Conservation (phyloP, 177 flowering plant genomes). For the Vitis hybrid region DNA sequence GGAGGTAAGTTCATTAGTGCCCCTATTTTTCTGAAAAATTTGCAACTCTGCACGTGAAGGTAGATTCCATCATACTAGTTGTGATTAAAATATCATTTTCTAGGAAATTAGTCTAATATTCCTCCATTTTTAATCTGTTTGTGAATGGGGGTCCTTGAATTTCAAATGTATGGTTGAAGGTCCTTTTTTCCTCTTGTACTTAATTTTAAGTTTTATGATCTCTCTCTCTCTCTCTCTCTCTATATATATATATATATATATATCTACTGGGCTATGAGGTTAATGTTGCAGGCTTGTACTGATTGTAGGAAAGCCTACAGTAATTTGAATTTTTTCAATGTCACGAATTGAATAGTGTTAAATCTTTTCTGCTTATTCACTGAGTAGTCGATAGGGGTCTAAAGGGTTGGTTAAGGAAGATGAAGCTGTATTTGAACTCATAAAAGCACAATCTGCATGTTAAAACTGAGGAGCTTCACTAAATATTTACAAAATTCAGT, state of each 20-base stretch:
- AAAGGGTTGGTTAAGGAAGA: too few relatives aligned
- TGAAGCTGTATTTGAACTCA: too few relatives aligned
- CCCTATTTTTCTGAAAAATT: background rate
- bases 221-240: background rate
- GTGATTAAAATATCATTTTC: background rate
- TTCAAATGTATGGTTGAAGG: background rate
- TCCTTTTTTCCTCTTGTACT: background rate
- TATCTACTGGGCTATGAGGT: background rate
- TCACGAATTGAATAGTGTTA: too few relatives aligned
- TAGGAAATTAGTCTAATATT: background rate
- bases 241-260: background rate
- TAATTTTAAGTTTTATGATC: background rate
- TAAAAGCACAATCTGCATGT: too few relatives aligned
- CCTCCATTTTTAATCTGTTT: background rate
- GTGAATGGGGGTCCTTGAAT: background rate
- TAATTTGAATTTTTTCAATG: background rate
- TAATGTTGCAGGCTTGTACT: background rate
- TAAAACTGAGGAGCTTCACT: too few relatives aligned
- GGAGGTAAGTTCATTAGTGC: constrained; percentile 32
- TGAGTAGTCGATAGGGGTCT: too few relatives aligned
- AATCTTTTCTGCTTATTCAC: too few relatives aligned
- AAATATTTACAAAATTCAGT: too few relatives aligned
- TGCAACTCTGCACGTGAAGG: background rate
- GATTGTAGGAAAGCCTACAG: background rate
- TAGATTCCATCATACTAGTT: background rate